These are phyloP conservation scores for Phytophthora pinifolia DNA, from an alignment of 352 stramenopile genomes.

Conservation along the genomic window DNA sequence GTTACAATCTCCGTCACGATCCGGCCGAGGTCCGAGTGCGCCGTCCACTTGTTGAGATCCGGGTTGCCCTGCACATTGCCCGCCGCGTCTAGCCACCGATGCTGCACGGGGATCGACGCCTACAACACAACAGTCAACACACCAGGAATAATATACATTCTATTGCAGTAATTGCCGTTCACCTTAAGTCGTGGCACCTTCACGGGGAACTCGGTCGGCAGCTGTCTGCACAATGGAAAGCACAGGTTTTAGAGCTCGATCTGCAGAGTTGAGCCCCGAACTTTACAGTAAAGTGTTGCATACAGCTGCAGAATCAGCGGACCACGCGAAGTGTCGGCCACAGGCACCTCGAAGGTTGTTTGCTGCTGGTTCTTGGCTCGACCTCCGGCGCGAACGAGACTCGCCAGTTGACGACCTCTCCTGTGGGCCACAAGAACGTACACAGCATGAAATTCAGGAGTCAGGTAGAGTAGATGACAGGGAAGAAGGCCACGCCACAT, in stretches of 20 bases:
- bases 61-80: conserved; percentile 72
- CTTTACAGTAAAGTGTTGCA: conserved; percentile 6
- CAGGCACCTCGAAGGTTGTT: conserved; percentile 77
- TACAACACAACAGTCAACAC: conserved; percentile 14
- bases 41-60: conserved; percentile 80
- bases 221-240: conserved; percentile 40
- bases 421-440: conserved; percentile 30
- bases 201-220: conserved; percentile 71
- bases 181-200: conserved; percentile 69
- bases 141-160: neutral
- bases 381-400: conserved; percentile 77
- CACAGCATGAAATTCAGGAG: neutral
- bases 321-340: conserved; percentile 60
- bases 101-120: conserved; percentile 69
- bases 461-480: conserved; percentile 1
- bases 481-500: conserved; percentile 22
- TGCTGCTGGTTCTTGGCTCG: conserved; percentile 85
- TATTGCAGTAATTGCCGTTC: neutral
- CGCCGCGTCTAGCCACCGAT: conserved; percentile 69
- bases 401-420: conserved; percentile 72
- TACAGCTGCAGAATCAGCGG: conserved; percentile 54
- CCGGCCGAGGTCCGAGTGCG: conserved; percentile 81
- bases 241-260: conserved; percentile 1
- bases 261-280: neutral
- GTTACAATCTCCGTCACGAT: conserved; percentile 75